These are phyloP conservation scores for Xylaria intraflava DNA, from an alignment of 495 filamentous ascomycete genomes.

Conservation along the genomic window DNA sequence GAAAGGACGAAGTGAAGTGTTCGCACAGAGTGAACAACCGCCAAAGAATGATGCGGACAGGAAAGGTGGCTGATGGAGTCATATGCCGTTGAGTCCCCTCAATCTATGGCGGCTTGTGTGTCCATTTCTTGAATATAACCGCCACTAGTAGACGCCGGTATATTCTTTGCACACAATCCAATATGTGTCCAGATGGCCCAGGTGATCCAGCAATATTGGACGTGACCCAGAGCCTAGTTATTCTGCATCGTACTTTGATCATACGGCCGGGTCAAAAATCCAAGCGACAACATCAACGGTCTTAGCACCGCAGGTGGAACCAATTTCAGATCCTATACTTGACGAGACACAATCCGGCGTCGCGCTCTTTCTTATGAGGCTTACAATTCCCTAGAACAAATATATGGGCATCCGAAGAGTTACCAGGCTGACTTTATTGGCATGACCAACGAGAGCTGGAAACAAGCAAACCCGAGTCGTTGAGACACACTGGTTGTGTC, in stretches of 20 bases:
- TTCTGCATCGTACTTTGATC: neutral
- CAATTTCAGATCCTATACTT: neutral
- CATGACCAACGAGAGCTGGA: neutral
- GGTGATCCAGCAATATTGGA: slow-evolving; percentile 13
- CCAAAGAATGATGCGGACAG: slow-evolving; percentile 46
- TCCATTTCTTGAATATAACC: slow-evolving; percentile 21
- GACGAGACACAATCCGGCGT: neutral
- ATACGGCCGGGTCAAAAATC: neutral
- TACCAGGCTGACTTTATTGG: neutral
- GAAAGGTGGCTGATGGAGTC: slow-evolving; percentile 39
- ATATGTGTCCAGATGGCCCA: slow-evolving; percentile 15
- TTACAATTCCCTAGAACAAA: neutral
- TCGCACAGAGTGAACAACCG: slow-evolving; percentile 38
- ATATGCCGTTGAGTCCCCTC: neutral
- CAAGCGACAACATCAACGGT: neutral
- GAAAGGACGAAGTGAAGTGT: slow-evolving; percentile 28
- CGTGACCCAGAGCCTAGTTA: slow-evolving; percentile 6
- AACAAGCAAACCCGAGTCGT: neutral
- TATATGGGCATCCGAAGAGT: neutral
- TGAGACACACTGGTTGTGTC: neutral
- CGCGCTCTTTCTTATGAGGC: neutral
- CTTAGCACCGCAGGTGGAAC: neutral
- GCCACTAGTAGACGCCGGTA: slow-evolving; percentile 4
- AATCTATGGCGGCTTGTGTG: slow-evolving; percentile 11
- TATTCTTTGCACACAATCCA: slow-evolving; percentile 8